Evolutionary conservation across 306 rosid species (phyloP), one percentile per base, ranked within the genome.

Genomic region (Medicago lupulina): DNA sequence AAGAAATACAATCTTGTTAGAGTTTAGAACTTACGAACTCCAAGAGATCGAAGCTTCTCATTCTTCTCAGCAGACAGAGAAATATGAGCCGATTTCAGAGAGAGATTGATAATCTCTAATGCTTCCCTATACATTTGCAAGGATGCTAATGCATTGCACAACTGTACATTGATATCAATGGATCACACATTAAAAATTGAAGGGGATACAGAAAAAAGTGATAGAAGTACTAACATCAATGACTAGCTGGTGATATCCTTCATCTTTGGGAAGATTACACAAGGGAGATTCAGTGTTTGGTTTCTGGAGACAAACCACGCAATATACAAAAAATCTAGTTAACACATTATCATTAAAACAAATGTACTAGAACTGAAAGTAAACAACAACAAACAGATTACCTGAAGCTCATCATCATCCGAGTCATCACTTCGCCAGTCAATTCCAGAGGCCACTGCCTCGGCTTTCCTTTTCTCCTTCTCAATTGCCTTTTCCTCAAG

Each of bases 131-230:
- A 92, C 85, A 88, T 92, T 82, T 58, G 85, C 84, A 92, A 81
- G 77, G 87, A 83, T 47, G 96, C 96, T 77, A 95, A 79, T 39
- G 97, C 88, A 78, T 87, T 92, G 76, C 98, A 92, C 88, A 95
- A 79, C 97, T 92, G 89, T 59, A 80, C 28, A 79, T 76, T 17
- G 63, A 62, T 69, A 71, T 67, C 38, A 79, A 66, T 16, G 53
- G 14, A 70, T 80, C 76, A 84, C 62, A 23, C 14, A 59, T 51
- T 50, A 46, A 61, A 68, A 62, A 75, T 59, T 14, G 59, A 25
- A 77, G 18, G 14, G 18, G 9, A 71, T 46, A 68, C 18, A 50
- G 38, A 66, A 59, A 51, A 53, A 63, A 41, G 36, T 65, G 66
- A 76, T 70, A 49, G 81, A 74, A 78, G 83, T 70, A 82, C 97